Evolutionary conservation across 2,329 filamentous ascomycete genomes (phyloP).

Genomic region (Phialophora macrospora): DNA sequence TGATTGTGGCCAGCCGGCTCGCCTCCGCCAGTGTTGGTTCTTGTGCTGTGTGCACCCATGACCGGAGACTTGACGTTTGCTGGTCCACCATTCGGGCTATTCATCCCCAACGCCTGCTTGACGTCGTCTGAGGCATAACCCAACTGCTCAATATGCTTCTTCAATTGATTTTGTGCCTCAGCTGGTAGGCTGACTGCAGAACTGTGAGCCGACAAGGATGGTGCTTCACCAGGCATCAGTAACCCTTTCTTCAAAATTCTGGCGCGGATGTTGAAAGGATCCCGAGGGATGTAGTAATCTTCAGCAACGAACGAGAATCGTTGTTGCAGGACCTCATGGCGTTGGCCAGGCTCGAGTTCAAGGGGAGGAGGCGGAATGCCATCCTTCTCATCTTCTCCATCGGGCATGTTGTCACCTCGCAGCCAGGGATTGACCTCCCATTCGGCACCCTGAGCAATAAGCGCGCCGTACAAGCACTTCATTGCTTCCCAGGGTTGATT

Average conservation of each 20-base stretch:
- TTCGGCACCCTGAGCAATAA: slow-evolving; percentile 83
- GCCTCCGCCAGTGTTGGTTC: slow-evolving; percentile 31
- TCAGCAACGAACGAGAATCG: slow-evolving; percentile 53
- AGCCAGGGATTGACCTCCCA: slow-evolving; percentile 64
- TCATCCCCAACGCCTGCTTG: slow-evolving; percentile 36
- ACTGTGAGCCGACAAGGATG: slow-evolving; percentile 57
- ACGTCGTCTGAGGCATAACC: slow-evolving; percentile 39
- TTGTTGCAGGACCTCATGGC: slow-evolving; percentile 47
- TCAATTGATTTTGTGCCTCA: slow-evolving; percentile 41
- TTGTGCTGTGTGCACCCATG: slow-evolving; percentile 26
- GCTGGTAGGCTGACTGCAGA: slow-evolving; percentile 44
- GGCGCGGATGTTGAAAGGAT: slow-evolving; percentile 92
- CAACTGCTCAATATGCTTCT: slow-evolving; percentile 40
- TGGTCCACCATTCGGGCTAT: slow-evolving; percentile 21
- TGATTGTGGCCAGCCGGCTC: slow-evolving; percentile 28
- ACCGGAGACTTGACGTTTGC: slow-evolving; percentile 28
- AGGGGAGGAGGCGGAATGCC: slow-evolving; percentile 41
- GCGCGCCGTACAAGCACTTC: slow-evolving; percentile 90
- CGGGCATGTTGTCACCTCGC: slow-evolving; percentile 22
- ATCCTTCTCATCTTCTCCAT: slow-evolving; percentile 37
- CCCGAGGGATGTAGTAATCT: slow-evolving; percentile 84
- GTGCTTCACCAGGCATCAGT: slow-evolving; percentile 58
- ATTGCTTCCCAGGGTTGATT: slow-evolving; percentile 95
- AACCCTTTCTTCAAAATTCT: slow-evolving; percentile 84
- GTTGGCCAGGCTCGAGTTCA: slow-evolving; percentile 43